Conservation (phyloP, 352 stramenopile genomes). For the Globisporangium radiosum region DNA sequence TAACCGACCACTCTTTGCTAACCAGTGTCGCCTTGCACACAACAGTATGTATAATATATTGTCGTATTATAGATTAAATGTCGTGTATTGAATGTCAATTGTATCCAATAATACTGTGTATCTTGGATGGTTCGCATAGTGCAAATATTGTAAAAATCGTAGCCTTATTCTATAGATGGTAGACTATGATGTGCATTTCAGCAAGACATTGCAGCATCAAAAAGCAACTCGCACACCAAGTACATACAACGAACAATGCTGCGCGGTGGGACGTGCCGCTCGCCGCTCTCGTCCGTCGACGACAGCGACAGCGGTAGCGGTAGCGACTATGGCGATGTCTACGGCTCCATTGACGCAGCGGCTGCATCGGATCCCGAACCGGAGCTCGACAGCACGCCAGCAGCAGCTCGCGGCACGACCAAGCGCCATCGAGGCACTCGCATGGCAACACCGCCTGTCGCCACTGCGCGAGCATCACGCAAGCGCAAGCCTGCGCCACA, state of each 20-base stretch:
- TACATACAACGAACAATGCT: background rate
- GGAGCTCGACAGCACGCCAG: background rate
- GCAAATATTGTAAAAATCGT: too few species aligned
- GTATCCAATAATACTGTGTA: background rate
- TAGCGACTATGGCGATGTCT: slow-evolving; percentile 5
- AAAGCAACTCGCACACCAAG: background rate
- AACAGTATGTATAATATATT: too few species aligned
- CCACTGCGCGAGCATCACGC: slow-evolving; percentile 1
- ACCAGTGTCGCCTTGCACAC: too few species aligned
- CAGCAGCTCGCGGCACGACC: background rate
- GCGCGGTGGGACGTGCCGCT: slow-evolving; percentile 32
- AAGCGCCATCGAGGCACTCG: background rate
- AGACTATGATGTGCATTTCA: too few species aligned
- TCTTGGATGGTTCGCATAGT: background rate
- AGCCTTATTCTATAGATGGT: too few species aligned
- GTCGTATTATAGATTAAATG: background rate
- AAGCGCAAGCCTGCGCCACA: slow-evolving; percentile 7
- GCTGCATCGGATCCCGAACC: background rate
- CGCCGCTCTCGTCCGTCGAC: slow-evolving; percentile 42
- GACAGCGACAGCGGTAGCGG: slow-evolving; percentile 20
- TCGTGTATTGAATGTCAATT: background rate
- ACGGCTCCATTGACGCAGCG: background rate
- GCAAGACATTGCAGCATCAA: background rate
- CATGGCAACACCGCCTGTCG: background rate
- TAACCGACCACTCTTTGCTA: too few species aligned